A percentile compares a stretch with the other conserved stretches of the same genome.
These are phyloP conservation scores for Arthonia radiata DNA, from an alignment of 495 filamentous ascomycete genomes.

Conservation along the genomic window DNA sequence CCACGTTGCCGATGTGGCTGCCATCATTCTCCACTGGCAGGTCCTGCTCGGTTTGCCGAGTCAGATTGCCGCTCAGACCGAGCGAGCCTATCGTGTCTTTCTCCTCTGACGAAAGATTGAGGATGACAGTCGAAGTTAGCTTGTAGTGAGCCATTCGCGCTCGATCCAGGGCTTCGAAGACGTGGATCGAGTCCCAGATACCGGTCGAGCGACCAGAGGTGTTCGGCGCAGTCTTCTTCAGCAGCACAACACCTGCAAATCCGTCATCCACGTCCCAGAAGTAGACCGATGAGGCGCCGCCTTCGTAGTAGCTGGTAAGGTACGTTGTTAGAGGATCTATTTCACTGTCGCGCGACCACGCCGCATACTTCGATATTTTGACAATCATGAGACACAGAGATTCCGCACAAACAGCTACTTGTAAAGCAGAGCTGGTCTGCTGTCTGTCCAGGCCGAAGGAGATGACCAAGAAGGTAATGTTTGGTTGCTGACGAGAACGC, in stretches of 20 bases:
- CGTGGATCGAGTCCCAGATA: conserved; percentile 95
- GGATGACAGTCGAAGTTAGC: conserved; percentile 87
- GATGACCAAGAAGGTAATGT: no score
- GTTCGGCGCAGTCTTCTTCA: conserved; percentile 68
- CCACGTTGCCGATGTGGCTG: conserved; percentile 89
- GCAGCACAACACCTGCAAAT: conserved; percentile 80
- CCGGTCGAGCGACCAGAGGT: no score
- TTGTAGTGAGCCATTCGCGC: conserved; percentile 87
- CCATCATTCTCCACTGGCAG: conserved; percentile 71
- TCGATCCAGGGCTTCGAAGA: conserved; percentile 85
- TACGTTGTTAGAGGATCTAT: no score
- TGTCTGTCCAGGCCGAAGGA: no score
- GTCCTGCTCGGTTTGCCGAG: conserved; percentile 78
- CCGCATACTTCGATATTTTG: no score
- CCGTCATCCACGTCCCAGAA: conserved; percentile 98
- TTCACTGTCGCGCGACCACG: no score
- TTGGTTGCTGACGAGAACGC: no score
- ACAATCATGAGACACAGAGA: no score
- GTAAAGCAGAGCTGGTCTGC: no score
- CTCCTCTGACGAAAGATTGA: conserved; percentile 51
- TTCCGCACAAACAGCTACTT: no score
- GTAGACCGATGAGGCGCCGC: conserved; percentile 83
- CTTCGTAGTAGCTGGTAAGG: conserved; percentile 99
- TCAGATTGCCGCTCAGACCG: conserved; percentile 94
- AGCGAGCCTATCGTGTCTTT: conserved; percentile 62